Conservation (phyloP, 2,329 filamentous ascomycete species). For the Fulvia fulva region DNA sequence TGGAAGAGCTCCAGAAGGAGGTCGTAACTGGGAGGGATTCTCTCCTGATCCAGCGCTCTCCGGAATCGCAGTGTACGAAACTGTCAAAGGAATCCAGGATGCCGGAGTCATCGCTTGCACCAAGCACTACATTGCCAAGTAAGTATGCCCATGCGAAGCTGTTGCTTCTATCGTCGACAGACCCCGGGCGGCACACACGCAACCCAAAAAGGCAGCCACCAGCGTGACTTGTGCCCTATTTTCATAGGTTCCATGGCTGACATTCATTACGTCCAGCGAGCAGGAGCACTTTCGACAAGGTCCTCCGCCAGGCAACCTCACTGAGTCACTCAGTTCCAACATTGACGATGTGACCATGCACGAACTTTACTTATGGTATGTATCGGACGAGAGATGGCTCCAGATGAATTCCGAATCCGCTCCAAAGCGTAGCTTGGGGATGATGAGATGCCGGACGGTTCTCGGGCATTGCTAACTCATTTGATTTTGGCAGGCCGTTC, state of each 20-base stretch:
- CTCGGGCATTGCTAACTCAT: not conserved
- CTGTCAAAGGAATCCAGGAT: constrained; percentile 75
- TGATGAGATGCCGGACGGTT: too few relatives aligned
- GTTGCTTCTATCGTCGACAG: too few relatives aligned
- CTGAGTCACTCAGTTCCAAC: constrained; percentile 58
- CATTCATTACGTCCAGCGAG: constrained; percentile 60
- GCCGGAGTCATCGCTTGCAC: constrained; percentile 78
- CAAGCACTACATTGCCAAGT: constrained; percentile 58
- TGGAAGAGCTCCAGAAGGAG: constrained; percentile 63
- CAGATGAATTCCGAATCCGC: too few relatives aligned
- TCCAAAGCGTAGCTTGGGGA: too few relatives aligned
- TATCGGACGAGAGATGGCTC: not conserved
- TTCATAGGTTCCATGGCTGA: too few relatives aligned
- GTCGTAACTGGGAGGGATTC: constrained; percentile 68
- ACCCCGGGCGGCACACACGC: too few relatives aligned
- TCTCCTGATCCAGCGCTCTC: constrained; percentile 72
- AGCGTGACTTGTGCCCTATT: too few relatives aligned
- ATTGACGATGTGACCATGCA: constrained; percentile 59
- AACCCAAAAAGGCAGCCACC: too few relatives aligned
- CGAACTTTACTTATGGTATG: constrained; percentile 35
- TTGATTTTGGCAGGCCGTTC: constrained; percentile 36
- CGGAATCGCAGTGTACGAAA: constrained; percentile 67
- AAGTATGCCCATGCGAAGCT: constrained; percentile 36
- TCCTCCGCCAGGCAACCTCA: constrained; percentile 47
- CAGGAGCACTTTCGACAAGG: constrained; percentile 65